These are phyloP conservation scores for Chrysosphaeria jannelii DNA, from an alignment of 2,329 filamentous ascomycete genomes.

Conservation along the genomic window DNA sequence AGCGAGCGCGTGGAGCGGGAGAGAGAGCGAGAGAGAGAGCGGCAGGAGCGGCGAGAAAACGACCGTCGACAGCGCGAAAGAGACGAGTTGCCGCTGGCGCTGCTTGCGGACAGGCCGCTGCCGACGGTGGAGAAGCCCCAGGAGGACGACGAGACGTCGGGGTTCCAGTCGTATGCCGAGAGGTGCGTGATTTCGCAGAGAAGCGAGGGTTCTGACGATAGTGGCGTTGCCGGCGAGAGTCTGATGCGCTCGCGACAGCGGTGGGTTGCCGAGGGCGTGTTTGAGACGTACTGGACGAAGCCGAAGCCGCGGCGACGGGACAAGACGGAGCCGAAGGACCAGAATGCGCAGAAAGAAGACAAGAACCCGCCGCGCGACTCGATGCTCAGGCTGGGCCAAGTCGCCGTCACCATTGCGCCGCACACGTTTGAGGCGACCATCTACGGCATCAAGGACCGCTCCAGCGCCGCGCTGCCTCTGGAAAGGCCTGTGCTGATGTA, in stretches of 20 bases:
- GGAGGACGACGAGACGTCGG: conserved; percentile 27
- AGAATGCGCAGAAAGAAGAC: too few relatives aligned
- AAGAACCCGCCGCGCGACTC: conserved; percentile 39
- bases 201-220: too few relatives aligned
- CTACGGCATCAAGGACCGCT: conserved; percentile 38
- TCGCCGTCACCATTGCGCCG: conserved; percentile 49
- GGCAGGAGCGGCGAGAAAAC: too few relatives aligned
- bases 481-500: conserved; percentile 32
- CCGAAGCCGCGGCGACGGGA: conserved; percentile 36
- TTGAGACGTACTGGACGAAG: conserved; percentile 54
- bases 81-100: conserved; percentile 30
- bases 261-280: conserved; percentile 43
- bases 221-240: conserved; percentile 46
- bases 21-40: too few relatives aligned
- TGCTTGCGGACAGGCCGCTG: conserved; percentile 34
- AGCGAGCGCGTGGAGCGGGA: too few relatives aligned
- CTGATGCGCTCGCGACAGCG: conserved; percentile 39
- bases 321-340: conserved; percentile 25
- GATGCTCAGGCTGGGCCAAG: conserved; percentile 42
- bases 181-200: too few relatives aligned
- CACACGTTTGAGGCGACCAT: conserved; percentile 51
- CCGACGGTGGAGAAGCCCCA: conserved; percentile 41
- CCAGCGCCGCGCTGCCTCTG: conserved; percentile 11
- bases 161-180: too few relatives aligned
- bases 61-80: too few relatives aligned